These are phyloP conservation scores for Rhodotorula diobovata DNA, from an alignment of 768 basidiomycete species.

Conservation along the genomic window DNA sequence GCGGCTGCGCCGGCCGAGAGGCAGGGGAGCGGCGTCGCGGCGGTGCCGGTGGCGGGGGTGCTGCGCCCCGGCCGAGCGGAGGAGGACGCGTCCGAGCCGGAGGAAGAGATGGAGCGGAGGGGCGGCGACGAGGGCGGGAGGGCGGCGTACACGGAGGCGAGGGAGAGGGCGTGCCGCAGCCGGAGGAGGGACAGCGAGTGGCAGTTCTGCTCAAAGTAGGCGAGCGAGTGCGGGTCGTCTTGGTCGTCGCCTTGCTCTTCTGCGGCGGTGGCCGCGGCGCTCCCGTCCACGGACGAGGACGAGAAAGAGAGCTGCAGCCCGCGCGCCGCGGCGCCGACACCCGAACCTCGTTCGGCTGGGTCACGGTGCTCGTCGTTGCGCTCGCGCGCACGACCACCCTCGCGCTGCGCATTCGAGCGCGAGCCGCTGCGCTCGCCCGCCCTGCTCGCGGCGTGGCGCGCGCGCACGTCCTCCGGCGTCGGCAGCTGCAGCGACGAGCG, in stretches of 20 bases:
- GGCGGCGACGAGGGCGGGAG: not conserved
- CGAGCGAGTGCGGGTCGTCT: not conserved
- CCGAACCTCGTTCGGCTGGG: not conserved
- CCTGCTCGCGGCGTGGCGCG: no score
- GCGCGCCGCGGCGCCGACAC: not conserved
- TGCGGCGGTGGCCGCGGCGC: no score
- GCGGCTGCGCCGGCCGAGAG: no score
- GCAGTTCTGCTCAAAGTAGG: not conserved
- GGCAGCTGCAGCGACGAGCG: no score
- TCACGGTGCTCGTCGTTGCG: not conserved
- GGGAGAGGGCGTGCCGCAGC: slow-evolving; percentile 17
- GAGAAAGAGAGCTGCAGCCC: not conserved
- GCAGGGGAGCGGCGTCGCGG: no score
- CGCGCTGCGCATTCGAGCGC: not conserved
- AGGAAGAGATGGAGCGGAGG: not conserved
- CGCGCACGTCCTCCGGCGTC: no score
- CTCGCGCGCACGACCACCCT: not conserved
- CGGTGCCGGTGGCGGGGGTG: no score
- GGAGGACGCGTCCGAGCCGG: not conserved
- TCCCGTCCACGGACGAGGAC: not conserved
- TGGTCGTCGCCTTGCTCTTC: not conserved
- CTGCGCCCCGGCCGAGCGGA: not conserved
- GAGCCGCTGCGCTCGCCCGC: no score
- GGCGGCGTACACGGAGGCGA: not conserved
- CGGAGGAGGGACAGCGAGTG: slow-evolving; percentile 22